These are phyloP conservation scores for Sporothrix luriei DNA, from an alignment of 2,329 filamentous ascomycete species.

Conservation along the genomic window DNA sequence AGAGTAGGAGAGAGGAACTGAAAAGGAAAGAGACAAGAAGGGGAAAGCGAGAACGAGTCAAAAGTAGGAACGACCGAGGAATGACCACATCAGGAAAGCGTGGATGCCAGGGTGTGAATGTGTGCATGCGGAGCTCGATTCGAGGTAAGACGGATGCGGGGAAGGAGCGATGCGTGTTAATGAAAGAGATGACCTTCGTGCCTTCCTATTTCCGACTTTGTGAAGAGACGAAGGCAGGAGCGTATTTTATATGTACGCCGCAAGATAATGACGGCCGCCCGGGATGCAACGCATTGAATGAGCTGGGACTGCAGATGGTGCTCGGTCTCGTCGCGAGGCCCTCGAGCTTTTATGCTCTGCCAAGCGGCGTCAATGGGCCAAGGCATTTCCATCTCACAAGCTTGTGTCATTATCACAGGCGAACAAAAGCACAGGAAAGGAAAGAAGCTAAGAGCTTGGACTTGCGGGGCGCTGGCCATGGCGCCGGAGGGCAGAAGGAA, in stretches of 20 bases:
- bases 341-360: not conserved
- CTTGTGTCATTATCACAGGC: slow-evolving; percentile 29
- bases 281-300: not conserved
- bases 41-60: not conserved
- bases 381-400: slow-evolving; percentile 9
- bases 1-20: not conserved
- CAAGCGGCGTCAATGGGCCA: slow-evolving; percentile 18
- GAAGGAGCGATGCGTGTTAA: slow-evolving; percentile 16
- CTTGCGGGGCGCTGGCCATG: not conserved
- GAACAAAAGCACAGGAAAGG: not conserved
- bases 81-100: slow-evolving; percentile 9
- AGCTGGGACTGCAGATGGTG: not conserved
- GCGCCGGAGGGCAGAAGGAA: not conserved
- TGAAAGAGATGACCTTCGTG: slow-evolving; percentile 11
- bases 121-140: not conserved
- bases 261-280: too few relatives aligned
- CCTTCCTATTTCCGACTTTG: not conserved
- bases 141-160: not conserved
- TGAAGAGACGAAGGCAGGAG: not conserved
- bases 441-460: not conserved
- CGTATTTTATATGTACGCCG: slow-evolving; percentile 20
- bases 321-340: not conserved
- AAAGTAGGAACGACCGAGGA: slow-evolving; percentile 1
- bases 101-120: not conserved
- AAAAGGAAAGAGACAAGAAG: not conserved